Percentiles rank a stretch among this genome's conserved stretches.
Evolutionary conservation across 1,284 basidiomycete species (phyloP).

Genomic region (Malassezia obtusa): DNA sequence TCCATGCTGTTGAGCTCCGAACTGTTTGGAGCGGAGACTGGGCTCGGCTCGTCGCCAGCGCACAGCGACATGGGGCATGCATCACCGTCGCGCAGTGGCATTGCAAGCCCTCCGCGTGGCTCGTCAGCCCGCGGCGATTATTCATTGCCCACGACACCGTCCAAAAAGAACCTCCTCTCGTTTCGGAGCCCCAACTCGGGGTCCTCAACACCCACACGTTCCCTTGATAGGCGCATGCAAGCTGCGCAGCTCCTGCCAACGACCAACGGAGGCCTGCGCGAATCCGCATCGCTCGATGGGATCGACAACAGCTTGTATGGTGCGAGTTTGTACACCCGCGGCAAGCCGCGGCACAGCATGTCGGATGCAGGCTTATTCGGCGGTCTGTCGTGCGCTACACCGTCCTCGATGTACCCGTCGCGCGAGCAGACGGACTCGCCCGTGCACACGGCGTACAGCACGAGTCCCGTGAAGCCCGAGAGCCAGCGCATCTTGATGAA

Average conservation of each 20-base stretch:
- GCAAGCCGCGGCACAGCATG: not conserved
- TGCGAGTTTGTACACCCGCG: not conserved
- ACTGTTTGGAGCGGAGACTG: conserved; percentile 49
- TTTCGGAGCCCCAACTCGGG: conserved; percentile 45
- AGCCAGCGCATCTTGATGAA: conserved; percentile 74
- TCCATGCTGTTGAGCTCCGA: conserved; percentile 53
- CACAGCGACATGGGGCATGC: not conserved
- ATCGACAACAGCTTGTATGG: conserved; percentile 10
- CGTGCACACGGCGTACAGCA: conserved; percentile 73
- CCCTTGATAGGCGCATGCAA: conserved; percentile 14
- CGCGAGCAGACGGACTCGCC: conserved; percentile 51
- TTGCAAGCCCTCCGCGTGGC: not conserved
- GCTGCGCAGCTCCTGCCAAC: not conserved
- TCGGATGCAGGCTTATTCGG: conserved; percentile 27
- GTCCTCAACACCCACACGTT: conserved; percentile 19
- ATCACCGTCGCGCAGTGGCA: conserved; percentile 6
- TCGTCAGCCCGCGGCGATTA: not conserved
- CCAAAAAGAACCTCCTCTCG: conserved; percentile 52
- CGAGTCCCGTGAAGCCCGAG: conserved; percentile 77
- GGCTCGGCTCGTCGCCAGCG: not conserved
- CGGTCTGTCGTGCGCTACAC: conserved; percentile 14
- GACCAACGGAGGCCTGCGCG: not conserved
- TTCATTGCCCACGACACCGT: conserved; percentile 28
- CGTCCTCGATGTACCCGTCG: not conserved
- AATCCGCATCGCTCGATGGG: conserved; percentile 13